Base-by-base conservation (phyloP, 306 rosid genomes). In the Rosa chinensis region DNA sequence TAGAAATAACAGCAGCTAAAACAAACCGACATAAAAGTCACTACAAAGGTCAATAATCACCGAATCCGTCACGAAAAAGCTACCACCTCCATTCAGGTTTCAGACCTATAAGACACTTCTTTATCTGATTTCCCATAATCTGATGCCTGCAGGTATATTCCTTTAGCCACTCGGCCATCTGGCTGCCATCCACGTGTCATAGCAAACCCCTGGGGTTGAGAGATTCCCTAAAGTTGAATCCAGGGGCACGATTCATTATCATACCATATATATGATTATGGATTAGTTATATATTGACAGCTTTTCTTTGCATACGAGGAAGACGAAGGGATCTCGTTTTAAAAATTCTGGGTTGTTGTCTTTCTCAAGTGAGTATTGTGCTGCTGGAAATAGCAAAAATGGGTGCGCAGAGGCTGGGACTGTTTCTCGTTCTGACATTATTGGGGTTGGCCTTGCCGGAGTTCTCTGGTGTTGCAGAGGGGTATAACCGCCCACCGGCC, bases 401-500 rank as follows among this genome's bases (percentile, higher is more conserved):
- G 85, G 84, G 20, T 66, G 69, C 47, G 45, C 64, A 32, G 14
- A 73, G 70, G 47, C 59, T 6, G 59, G 42, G 39, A 50, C 69
- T 48, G 76, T 28, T 73, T 63, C 68, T 82, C 12, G 28, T 32
- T 61, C 44, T 66, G 32, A 58, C 81, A 4, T 6, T 77, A 13
- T 20, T 77, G 37, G 70, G 48, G 7, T 8, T 74, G 62, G 77
- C 67, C 69, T 72, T 14, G 77, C 79, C 50, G 73, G 77, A 8
- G 62, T 73, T 73, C 35, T 78, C 70, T 17, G 78, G 52, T 2
- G 42, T 39, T 3, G 91, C 69, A 17, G 55, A 55, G 4, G 82
- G 83, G 2, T 88, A 88, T 71, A 20, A 76, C 3, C 89, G 91
- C 7, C 91, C 89, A 43, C 79, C 69, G 40, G 17, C 81, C 9